A percentile compares a stretch with the other conserved stretches of the same genome.
Conservation (phyloP, 768 basidiomycete genomes). For the Lactarius akahatsu region DNA sequence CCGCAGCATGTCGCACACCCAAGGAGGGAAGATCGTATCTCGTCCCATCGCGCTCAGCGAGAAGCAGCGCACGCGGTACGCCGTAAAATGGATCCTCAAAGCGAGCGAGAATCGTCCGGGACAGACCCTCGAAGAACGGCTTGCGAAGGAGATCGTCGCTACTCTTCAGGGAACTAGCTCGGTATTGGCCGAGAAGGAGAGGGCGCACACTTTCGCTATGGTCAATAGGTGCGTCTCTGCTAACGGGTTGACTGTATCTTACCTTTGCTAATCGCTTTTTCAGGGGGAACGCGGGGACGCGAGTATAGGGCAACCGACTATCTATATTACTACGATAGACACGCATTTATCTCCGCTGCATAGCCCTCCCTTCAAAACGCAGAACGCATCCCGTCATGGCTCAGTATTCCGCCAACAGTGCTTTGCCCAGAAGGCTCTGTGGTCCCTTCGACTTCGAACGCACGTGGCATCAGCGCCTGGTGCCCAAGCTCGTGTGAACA, state of each 20-base stretch:
- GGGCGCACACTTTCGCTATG: slow-evolving; percentile 67
- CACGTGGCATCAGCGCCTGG: background rate
- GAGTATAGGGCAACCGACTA: slow-evolving; percentile 2
- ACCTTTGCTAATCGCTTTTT: too few relatives aligned
- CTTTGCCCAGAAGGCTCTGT: background rate
- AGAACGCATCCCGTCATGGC: background rate
- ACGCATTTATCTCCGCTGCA: background rate
- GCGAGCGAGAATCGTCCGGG: slow-evolving; percentile 58
- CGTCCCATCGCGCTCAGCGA: slow-evolving; percentile 75
- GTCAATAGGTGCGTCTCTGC: slow-evolving; percentile 63
- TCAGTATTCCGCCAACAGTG: background rate
- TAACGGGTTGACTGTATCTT: background rate
- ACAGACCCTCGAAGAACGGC: slow-evolving; percentile 58
- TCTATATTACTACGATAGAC: background rate
- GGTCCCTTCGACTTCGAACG: background rate
- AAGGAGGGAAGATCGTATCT: slow-evolving; percentile 61
- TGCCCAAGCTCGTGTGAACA: background rate
- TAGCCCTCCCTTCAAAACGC: background rate
- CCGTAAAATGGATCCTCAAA: slow-evolving; percentile 68
- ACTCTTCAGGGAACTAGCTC: slow-evolving; percentile 62
- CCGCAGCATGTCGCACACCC: slow-evolving; percentile 54
- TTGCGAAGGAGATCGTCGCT: slow-evolving; percentile 76
- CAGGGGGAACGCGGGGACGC: slow-evolving; percentile 27
- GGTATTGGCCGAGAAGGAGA: slow-evolving; percentile 60
- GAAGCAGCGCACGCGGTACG: slow-evolving; percentile 71